phyloP scores from a whole-genome alignment of 805 yeast genomes.

The Nakazawaea ernobii region DNA sequence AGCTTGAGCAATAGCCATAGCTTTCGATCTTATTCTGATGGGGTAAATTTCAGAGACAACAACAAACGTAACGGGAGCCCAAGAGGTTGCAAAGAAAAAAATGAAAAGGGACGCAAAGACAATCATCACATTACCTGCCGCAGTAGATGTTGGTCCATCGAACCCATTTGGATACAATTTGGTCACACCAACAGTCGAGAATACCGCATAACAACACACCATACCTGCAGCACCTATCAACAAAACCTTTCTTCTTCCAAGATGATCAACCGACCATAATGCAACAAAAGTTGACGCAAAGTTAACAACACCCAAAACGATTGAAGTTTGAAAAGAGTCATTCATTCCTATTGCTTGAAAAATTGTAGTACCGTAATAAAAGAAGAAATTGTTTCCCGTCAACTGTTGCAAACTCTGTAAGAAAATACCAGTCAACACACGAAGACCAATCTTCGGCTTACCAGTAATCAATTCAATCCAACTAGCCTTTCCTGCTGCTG shows the following conservation, averaged over 20 bases:
- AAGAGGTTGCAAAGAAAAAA: conserved; percentile 64
- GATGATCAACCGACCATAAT: conserved; percentile 42
- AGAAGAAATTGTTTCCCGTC: conserved; percentile 67
- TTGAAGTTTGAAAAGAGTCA: conserved; percentile 39
- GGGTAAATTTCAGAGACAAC: conserved; percentile 67
- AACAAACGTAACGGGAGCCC: conserved; percentile 69
- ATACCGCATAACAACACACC: conserved; percentile 54
- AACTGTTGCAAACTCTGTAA: conserved; percentile 64
- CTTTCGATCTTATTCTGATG: conserved; percentile 54
- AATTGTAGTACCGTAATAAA: conserved; percentile 64
- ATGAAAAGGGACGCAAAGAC: conserved; percentile 60
- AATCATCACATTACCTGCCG: conserved; percentile 50
- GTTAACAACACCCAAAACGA: conserved; percentile 41
- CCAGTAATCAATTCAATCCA: conserved; percentile 48
- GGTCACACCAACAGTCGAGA: conserved; percentile 43
- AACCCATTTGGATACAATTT: conserved; percentile 28
- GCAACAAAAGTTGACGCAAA: conserved; percentile 47
- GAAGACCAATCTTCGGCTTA: conserved; percentile 37
- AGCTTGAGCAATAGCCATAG: conserved; percentile 60
- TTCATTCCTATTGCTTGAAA: conserved; percentile 39
- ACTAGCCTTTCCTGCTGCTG: conserved; percentile 41
- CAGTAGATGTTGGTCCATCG: conserved; percentile 20
- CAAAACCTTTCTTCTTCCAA: conserved; percentile 63
- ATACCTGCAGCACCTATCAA: conserved; percentile 59
- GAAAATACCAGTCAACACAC: conserved; percentile 43